These are phyloP conservation scores for Ophiocordyceps unilateralis DNA, from an alignment of 2,329 filamentous ascomycete genomes.

Conservation along the genomic window DNA sequence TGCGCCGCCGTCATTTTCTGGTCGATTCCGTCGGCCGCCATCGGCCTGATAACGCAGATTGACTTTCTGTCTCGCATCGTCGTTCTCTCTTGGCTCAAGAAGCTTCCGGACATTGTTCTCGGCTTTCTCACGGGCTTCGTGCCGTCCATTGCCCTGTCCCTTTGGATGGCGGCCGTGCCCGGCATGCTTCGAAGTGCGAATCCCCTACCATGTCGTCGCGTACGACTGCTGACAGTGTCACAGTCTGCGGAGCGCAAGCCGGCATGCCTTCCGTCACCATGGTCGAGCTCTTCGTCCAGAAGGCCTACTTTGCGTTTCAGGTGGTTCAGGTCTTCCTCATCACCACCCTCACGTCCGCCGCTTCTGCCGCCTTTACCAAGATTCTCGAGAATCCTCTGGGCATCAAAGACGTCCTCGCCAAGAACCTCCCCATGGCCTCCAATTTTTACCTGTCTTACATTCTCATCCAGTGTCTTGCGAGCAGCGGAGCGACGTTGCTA, in stretches of 20 bases:
- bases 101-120: conserved; percentile 52
- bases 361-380: conserved; percentile 47
- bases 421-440: conserved; percentile 63
- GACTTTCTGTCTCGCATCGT: conserved; percentile 49
- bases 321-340: conserved; percentile 86
- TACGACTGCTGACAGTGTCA: conserved; percentile 3
- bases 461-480: conserved; percentile 72
- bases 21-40: conserved; percentile 55
- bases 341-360: conserved; percentile 66
- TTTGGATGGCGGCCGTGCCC: conserved; percentile 76
- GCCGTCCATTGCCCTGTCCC: conserved; percentile 59
- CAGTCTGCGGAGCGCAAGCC: conserved; percentile 58
- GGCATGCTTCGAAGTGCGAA: conserved; percentile 49
- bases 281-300: conserved; percentile 79
- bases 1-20: conserved; percentile 74
- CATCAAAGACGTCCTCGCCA: conserved; percentile 48
- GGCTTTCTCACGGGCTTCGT: conserved; percentile 76
- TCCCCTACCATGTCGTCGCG: background rate
- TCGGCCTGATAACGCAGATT: conserved; percentile 78
- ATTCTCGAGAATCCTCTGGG: conserved; percentile 45
- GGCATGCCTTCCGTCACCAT: conserved; percentile 66
- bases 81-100: conserved; percentile 55
- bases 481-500: conserved; percentile 57
- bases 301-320: conserved; percentile 81
- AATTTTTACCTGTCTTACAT: conserved; percentile 96